Percentiles rank a stretch among this genome's conserved stretches.
phyloP scores from a whole-genome alignment of 2,329 filamentous ascomycete genomes.

The Escovopsis sp. region DNA sequence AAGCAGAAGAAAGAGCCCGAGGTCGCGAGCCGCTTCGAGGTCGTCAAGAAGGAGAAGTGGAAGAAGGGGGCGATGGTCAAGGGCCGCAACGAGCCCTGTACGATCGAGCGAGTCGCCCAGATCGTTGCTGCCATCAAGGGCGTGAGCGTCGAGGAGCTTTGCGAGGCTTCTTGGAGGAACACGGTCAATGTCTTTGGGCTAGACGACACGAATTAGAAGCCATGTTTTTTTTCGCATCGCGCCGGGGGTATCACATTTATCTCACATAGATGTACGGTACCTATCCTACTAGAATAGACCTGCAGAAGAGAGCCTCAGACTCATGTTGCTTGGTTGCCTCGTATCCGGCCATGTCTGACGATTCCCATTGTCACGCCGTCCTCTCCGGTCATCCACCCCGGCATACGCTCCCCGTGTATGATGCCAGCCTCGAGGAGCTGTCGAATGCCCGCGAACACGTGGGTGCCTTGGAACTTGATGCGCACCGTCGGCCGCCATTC shows the following conservation, averaged over 20 bases:
- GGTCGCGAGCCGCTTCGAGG: slow-evolving; percentile 58
- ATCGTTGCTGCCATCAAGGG: slow-evolving; percentile 80
- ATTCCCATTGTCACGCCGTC: slow-evolving; percentile 62
- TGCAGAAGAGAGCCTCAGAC: slow-evolving; percentile 21
- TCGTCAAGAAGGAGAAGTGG: slow-evolving; percentile 95
- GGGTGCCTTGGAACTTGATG: slow-evolving; percentile 57
- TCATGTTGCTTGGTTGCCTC: slow-evolving; percentile 41
- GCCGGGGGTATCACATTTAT: slow-evolving; percentile 15
- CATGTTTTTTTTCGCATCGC: neutral
- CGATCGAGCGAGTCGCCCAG: slow-evolving; percentile 74
- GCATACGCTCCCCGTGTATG: slow-evolving; percentile 65
- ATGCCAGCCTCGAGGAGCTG: slow-evolving; percentile 64
- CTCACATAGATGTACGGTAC: slow-evolving; percentile 7
- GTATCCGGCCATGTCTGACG: slow-evolving; percentile 52
- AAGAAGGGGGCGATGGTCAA: slow-evolving; percentile 79
- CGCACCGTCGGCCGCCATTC: slow-evolving; percentile 29
- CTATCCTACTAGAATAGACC: slow-evolving; percentile 8
- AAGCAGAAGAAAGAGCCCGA: slow-evolving; percentile 47
- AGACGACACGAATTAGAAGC: slow-evolving; percentile 18
- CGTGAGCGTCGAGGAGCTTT: slow-evolving; percentile 64
- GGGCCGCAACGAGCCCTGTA: slow-evolving; percentile 83
- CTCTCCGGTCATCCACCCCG: slow-evolving; percentile 84
- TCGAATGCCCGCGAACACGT: slow-evolving; percentile 69
- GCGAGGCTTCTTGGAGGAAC: slow-evolving; percentile 74
- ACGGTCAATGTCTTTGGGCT: slow-evolving; percentile 68